Evolutionary conservation across 495 filamentous ascomycete species (phyloP).

Genomic region (Podospora pseudopauciseta): DNA sequence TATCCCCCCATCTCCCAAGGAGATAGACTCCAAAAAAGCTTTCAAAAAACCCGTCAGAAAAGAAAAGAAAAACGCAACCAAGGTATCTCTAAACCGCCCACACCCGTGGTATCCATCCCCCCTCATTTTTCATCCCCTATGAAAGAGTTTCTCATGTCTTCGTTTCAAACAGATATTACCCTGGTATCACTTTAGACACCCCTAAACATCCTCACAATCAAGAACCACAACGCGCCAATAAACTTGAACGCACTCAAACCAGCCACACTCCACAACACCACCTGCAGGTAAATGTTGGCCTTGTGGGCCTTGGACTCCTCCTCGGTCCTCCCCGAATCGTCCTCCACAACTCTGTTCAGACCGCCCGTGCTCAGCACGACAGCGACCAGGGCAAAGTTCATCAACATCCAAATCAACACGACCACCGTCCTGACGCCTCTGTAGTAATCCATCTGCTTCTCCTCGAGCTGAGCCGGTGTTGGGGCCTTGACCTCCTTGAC

Average conservation of each 20-base stretch:
- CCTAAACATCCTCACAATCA: slow-evolving; percentile 86
- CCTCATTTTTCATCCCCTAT: neutral
- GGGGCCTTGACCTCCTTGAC: slow-evolving; percentile 61
- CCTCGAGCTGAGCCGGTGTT: slow-evolving; percentile 55
- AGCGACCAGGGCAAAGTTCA: slow-evolving; percentile 84
- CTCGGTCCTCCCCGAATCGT: slow-evolving; percentile 34
- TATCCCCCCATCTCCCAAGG: neutral
- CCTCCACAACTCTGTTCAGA: slow-evolving; percentile 58
- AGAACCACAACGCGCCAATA: slow-evolving; percentile 87
- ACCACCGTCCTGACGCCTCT: slow-evolving; percentile 89
- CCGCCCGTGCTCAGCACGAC: slow-evolving; percentile 85
- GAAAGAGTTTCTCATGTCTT: neutral
- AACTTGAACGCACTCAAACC: slow-evolving; percentile 85
- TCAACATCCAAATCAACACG: slow-evolving; percentile 94
- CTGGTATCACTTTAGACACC: slow-evolving; percentile 42
- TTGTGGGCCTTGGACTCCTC: slow-evolving; percentile 43
- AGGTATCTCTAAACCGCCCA: neutral
- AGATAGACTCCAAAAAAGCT: neutral
- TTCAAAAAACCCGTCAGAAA: too few species aligned
- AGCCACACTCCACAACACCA: slow-evolving; percentile 91
- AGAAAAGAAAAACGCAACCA: neutral
- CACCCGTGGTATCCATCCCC: neutral
- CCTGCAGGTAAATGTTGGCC: slow-evolving; percentile 78
- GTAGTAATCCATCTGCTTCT: slow-evolving; percentile 97
- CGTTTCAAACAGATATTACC: neutral